Conservation (phyloP, 257 asterid species). For the Handroanthus guayacan region DNA sequence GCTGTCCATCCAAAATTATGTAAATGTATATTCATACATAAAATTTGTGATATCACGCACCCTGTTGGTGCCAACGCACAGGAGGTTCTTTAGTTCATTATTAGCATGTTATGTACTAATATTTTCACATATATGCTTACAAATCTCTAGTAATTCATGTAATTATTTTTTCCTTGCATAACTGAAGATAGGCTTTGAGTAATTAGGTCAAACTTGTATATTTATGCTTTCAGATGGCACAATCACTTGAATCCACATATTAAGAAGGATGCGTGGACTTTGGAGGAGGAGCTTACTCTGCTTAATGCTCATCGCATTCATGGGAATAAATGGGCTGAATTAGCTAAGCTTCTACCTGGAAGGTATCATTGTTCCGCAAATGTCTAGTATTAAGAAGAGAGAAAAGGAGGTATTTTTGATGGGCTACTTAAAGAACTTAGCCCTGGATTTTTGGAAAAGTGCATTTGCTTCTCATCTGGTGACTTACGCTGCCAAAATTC, state of each 20-base stretch:
- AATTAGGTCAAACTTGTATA: slow-evolving; percentile 1
- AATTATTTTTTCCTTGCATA: slow-evolving; percentile 17
- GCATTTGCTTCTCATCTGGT: slow-evolving; percentile 1
- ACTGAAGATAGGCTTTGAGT: slow-evolving; percentile 15
- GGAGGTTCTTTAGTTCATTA: not conserved
- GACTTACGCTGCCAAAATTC: slow-evolving; percentile 20
- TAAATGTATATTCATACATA: not conserved
- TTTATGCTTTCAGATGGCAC: slow-evolving; percentile 82
- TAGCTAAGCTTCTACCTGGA: slow-evolving; percentile 96
- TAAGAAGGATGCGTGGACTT: slow-evolving; percentile 94
- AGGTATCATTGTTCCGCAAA: slow-evolving; percentile 59
- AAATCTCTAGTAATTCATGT: not conserved
- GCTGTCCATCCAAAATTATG: slow-evolving; percentile 22
- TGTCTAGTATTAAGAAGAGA: slow-evolving; percentile 20
- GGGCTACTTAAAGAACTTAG: slow-evolving; percentile 5
- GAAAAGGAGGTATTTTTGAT: slow-evolving; percentile 23
- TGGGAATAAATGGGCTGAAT: slow-evolving; percentile 99
- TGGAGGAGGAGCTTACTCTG: slow-evolving; percentile 92
- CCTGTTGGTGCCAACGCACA: not conserved
- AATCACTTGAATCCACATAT: slow-evolving; percentile 97
- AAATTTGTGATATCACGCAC: slow-evolving; percentile 15
- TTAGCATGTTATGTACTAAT: slow-evolving; percentile 6
- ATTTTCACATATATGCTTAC: slow-evolving; percentile 10
- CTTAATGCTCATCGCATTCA: slow-evolving; percentile 82
- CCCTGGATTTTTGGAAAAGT: slow-evolving; percentile 16